A percentile compares a stretch with the other conserved stretches of the same genome.
Evolutionary conservation across 148 eudicot species (phyloP).

Genomic region (Fagopyrum esculentum): DNA sequence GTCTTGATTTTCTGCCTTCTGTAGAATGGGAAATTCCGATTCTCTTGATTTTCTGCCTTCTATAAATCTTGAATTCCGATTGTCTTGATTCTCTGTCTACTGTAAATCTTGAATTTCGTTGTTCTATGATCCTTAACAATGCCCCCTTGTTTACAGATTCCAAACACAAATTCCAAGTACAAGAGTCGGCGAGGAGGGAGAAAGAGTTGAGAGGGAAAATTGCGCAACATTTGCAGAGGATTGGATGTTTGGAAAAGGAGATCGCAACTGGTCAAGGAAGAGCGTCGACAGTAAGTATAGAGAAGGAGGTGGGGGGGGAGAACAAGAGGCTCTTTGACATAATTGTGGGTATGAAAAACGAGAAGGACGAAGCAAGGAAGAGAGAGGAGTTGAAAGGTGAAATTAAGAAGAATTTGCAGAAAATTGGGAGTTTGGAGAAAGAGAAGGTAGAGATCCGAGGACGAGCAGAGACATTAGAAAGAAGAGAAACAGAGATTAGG

Average conservation of each 20-base stretch:
- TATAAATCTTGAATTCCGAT: too few relatives aligned
- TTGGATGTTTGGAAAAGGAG: constrained; percentile 3
- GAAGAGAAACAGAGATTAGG: neutral
- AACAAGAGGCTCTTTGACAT: too few relatives aligned
- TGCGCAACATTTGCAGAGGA: neutral
- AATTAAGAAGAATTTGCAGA: neutral
- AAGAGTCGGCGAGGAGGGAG: neutral
- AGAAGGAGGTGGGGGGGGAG: too few relatives aligned
- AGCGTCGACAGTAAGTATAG: neutral
- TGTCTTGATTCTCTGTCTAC: too few relatives aligned
- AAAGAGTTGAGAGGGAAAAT: neutral
- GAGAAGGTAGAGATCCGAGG: neutral
- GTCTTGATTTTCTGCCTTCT: too few relatives aligned
- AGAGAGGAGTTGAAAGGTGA: neutral
- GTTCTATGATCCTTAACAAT: too few relatives aligned
- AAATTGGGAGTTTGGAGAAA: neutral
- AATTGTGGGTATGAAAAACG: too few relatives aligned
- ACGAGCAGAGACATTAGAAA: neutral
- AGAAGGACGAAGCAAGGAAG: neutral
- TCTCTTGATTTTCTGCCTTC: too few relatives aligned
- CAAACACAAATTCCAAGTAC: too few relatives aligned
- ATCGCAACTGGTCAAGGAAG: neutral
- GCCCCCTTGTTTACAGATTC: too few relatives aligned
- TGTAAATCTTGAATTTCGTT: too few relatives aligned
- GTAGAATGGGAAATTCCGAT: too few relatives aligned